Conservation (phyloP, 495 filamentous ascomycete species). For the Evernia prunastri region DNA sequence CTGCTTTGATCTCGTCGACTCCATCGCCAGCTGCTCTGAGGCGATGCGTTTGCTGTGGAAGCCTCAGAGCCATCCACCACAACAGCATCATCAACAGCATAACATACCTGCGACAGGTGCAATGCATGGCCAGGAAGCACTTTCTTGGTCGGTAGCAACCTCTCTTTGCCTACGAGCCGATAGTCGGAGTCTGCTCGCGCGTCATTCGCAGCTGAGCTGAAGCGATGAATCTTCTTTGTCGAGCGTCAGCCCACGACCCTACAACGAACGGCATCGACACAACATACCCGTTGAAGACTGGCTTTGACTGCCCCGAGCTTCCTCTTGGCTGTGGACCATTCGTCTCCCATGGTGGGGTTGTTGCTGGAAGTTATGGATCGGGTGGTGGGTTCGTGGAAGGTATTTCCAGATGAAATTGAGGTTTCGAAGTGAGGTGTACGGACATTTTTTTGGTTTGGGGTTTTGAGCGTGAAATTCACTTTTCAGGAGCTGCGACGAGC, state of each 20-base stretch:
- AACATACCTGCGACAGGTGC: no score
- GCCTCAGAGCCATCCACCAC: neutral
- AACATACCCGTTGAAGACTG: neutral
- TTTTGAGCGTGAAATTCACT: neutral
- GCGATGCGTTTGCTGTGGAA: neutral
- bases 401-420: neutral
- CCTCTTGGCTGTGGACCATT: neutral
- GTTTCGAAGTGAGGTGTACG: no score
- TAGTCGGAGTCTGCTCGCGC: neutral
- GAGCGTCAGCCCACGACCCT: neutral
- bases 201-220: neutral
- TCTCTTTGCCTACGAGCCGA: neutral
- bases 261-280: neutral
- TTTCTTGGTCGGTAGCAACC: neutral
- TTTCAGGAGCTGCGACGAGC: neutral
- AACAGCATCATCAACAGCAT: neutral
- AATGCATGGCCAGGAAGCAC: no score
- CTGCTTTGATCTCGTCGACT: no score
- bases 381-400: neutral
- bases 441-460: neutral
- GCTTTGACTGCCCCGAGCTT: neutral
- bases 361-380: no score
- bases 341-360: neutral
- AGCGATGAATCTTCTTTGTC: neutral
- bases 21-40: neutral